Base-by-base conservation (phyloP, 2,329 filamentous ascomycete genomes). In the Trichoderma polysporum region DNA sequence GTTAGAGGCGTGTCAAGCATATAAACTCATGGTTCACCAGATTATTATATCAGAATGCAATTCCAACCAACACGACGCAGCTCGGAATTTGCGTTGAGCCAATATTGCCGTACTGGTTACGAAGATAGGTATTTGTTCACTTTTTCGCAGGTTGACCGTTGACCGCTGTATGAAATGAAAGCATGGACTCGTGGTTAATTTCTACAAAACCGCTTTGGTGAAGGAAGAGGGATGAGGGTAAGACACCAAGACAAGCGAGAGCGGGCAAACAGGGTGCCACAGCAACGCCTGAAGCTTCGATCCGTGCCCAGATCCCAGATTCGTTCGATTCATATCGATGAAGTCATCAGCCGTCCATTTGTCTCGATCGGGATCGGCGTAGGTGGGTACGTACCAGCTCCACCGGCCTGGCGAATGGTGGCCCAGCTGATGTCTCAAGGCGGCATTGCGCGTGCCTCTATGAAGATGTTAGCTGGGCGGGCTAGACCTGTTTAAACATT, bases 351-450 rank as follows among this genome's bases (percentile, higher is more conserved):
- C 27, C 39, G 17, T 25, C 29, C 25, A 47, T n/a, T 17, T 29
- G 56, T 56, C 57, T 57, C 66, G 66, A 67, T 67, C 66, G 58
- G 35, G 66, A 67, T 57, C 53, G 60, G 49, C 27, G 29, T 13
- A 6, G 35, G 61, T 56, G 61, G 61, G 29, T 54, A 64, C 61
- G 61, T 35, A 19, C 61, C 50, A 12, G 27, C 27, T 45, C 61
- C 61, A 56, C 61, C 19, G 12, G 37, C 19, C 15, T 41, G 37
- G 35, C 61, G 61, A 64, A 56, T 64, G 37, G n/a, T n/a, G 27
- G 25, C 31, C 50, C 13, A n/a, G 61, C 61, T 56, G 37, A 31
- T 45, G 61, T 64, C 61, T 64, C 61, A 56, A 54, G 50, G 37
- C 61, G 61, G 35, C 45, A 56, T 25, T 64, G 25, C 37, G 27